These are phyloP conservation scores for Laguncularia racemosa DNA, from an alignment of 345 rosid genomes.

Conservation along the genomic window DNA sequence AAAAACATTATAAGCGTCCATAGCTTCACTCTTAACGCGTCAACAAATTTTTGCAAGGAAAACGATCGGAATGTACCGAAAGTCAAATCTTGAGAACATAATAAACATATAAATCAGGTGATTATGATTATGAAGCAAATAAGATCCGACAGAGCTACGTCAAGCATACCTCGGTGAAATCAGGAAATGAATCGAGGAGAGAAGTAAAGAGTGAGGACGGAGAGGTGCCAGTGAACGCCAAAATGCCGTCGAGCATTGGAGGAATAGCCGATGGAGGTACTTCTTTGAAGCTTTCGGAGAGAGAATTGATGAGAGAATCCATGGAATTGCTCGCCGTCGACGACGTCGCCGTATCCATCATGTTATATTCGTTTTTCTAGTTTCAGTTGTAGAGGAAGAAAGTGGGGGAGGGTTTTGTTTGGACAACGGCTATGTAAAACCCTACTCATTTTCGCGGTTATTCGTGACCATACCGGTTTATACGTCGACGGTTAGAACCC, in stretches of 20 bases:
- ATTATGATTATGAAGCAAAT: no score
- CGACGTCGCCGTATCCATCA: not conserved
- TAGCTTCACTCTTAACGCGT: no score
- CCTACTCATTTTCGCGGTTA: no score
- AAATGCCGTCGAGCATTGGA: conserved; percentile 73
- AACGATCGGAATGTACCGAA: not conserved
- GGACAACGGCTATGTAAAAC: no score
- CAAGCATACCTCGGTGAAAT: conserved; percentile 21
- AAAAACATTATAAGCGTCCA: no score
- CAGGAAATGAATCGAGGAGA: conserved; percentile 33
- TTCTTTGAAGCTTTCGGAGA: conserved; percentile 47
- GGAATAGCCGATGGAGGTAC: conserved; percentile 70
- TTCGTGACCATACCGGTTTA: no score
- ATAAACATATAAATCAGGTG: no score
- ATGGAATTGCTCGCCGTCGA: conserved; percentile 11
- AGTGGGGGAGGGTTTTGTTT: no score
- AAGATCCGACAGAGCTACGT: not conserved
- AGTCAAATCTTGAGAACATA: not conserved
- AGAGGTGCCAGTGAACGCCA: conserved; percentile 56
- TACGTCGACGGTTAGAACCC: no score
- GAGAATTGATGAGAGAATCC: conserved; percentile 43
- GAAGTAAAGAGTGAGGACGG: conserved; percentile 48
- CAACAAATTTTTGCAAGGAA: not conserved
- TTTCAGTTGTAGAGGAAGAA: no score
- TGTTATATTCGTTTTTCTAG: no score